phyloP scores from a whole-genome alignment of 441 rosid genomes.

The Croton laevigatus region DNA sequence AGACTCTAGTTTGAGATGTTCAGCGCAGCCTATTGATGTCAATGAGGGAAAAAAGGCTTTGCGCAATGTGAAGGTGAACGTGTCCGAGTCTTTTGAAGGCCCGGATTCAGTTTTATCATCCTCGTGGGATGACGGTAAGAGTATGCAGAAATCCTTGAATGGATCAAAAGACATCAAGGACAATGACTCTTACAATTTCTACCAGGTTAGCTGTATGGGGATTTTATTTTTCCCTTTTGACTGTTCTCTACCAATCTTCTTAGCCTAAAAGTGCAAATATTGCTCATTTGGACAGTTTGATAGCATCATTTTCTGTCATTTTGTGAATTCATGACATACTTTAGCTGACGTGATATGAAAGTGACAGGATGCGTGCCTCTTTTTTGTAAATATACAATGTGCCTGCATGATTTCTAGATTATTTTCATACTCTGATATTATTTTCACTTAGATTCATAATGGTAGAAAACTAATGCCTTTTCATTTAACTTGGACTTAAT shows the following conservation, averaged over 20 bases:
- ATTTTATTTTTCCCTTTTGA: constrained; percentile 8
- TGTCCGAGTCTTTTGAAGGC: constrained; percentile 35
- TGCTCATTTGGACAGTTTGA: neutral
- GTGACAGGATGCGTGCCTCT: neutral
- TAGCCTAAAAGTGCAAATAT: neutral
- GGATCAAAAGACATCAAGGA: constrained; percentile 46
- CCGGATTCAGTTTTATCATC: constrained; percentile 38
- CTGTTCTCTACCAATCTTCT: neutral
- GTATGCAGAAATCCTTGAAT: constrained; percentile 30
- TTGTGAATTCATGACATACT: neutral
- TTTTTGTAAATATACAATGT: constrained; percentile 9
- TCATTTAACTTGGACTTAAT: neutral
- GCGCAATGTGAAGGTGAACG: constrained; percentile 29
- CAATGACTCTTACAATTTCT: constrained; percentile 64
- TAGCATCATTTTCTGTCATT: neutral
- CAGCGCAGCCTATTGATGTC: constrained; percentile 25
- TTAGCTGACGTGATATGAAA: neutral
- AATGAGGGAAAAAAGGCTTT: constrained; percentile 31
- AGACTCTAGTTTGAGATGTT: constrained; percentile 21
- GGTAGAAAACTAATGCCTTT: neutral
- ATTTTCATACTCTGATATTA: neutral
- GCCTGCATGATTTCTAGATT: constrained; percentile 3
- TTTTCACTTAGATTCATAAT: constrained; percentile 4
- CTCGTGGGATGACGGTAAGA: constrained; percentile 42
- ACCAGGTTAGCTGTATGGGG: constrained; percentile 60